Base-by-base conservation (phyloP, 2,329 filamentous ascomycete genomes). In the Pseudogymnoascus sp. region DNA sequence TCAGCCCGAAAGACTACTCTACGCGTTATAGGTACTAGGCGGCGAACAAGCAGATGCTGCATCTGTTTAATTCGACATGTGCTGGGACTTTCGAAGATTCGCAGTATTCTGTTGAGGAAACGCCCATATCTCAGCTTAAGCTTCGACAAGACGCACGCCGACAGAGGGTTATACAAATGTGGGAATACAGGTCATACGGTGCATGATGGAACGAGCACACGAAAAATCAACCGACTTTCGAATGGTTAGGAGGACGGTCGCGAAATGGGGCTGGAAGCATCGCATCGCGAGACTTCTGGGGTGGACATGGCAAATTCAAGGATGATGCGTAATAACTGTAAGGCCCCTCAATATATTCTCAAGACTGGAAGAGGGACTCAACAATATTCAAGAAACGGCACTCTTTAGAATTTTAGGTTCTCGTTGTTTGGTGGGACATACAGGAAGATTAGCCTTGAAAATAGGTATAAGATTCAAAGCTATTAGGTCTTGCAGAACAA, bases 1-100 rank as follows among this genome's bases (percentile, higher is more conserved):
- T 98, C 69, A 96, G 92, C 74, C 95, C 93, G 0, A 99, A 98
- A 81, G 93, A 83, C 73, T 89, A 89, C 72, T 88, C 85, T 37
- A 90, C 87, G 1, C 80, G 87, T 72, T 90, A 89, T 72, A 79
- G 87, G 65, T 90, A 90, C 73, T 90, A 73, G 72, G 28, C 10
- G 16, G 16, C 28, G 16, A 57, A 57, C 6, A 21, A 34, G n/a
- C 28, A 57, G 51, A 36, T 16, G 16, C 4, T 31, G 6, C 8
- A 54, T 31, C 25, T 19, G 48, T 19, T 54, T 16, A 6, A 54
- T 31, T 11, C 6, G 48, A 31, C 31, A 54, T 11, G 48, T n/a
- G 25, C 10, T 16, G 25, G 48, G 25, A 2, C 8, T 54, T 6
- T 31, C 8, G 14, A 54, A 11, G n/a, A 2, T 11, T 54, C n/a